These are phyloP conservation scores for Tuber microsphaerosporum DNA, from an alignment of 495 filamentous ascomycete species.

Conservation along the genomic window DNA sequence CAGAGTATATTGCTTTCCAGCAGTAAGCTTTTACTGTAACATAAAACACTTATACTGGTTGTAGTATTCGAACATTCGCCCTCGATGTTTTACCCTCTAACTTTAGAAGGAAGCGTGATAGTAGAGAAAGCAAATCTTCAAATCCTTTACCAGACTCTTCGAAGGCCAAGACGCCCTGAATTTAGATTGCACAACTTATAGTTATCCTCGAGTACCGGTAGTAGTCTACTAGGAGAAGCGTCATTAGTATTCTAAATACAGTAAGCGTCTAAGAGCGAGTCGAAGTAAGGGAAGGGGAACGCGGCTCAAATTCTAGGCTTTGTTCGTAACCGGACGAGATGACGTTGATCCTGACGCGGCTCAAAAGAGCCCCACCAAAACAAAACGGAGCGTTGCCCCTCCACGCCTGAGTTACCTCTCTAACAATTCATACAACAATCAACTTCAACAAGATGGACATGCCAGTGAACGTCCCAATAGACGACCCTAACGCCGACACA, in stretches of 20 bases:
- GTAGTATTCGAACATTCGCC: background rate
- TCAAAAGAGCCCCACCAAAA: slow-evolving; percentile 27
- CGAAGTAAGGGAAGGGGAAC: background rate
- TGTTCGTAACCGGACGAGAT: background rate
- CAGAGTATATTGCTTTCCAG: background rate
- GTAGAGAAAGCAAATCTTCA: background rate
- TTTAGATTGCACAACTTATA: background rate
- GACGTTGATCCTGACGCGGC: slow-evolving; percentile 29
- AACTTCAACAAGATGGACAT: slow-evolving; percentile 34
- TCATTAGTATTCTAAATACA: background rate
- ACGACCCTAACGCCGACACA: slow-evolving; percentile 92
- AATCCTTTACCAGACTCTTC: background rate
- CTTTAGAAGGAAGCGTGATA: background rate
- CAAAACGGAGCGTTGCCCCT: background rate
- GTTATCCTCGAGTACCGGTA: too few species aligned
- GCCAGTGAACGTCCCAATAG: slow-evolving; percentile 63
- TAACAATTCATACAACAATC: slow-evolving; percentile 2
- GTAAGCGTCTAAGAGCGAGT: background rate
- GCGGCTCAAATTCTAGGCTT: background rate
- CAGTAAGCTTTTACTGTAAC: background rate
- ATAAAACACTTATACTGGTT: background rate
- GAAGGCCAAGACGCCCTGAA: background rate
- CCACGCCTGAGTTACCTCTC: slow-evolving; percentile 20
- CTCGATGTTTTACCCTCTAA: background rate
- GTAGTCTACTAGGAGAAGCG: background rate